These are phyloP conservation scores for Metrosideros polymorpha DNA, from an alignment of 441 rosid genomes.

Conservation along the genomic window DNA sequence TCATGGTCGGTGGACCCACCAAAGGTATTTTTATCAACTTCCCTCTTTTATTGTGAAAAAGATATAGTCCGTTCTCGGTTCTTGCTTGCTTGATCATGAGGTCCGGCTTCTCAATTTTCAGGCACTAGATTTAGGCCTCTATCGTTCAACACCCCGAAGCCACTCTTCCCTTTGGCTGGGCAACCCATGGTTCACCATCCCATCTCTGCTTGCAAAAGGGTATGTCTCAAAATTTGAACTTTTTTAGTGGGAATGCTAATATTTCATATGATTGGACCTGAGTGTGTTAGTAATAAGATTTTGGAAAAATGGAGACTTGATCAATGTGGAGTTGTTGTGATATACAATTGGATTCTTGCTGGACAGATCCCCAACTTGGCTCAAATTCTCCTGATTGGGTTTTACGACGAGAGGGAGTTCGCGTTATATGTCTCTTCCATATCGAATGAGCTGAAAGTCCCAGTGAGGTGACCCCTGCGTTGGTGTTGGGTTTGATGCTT, in stretches of 20 bases:
- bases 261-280: background rate
- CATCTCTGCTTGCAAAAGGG: constrained; percentile 89
- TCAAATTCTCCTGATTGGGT: constrained; percentile 73
- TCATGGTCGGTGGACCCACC: constrained; percentile 95
- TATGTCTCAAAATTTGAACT: constrained; percentile 5
- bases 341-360: background rate
- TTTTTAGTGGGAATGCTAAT: background rate
- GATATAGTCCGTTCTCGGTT: background rate
- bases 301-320: background rate
- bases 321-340: background rate
- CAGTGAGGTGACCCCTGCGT: constrained; percentile 48
- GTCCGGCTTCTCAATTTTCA: background rate
- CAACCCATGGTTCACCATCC: constrained; percentile 97
- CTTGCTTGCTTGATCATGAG: background rate
- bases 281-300: background rate
- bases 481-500: background rate
- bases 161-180: constrained; percentile 84
- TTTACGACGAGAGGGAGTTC: constrained; percentile 81
- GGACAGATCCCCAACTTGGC: constrained; percentile 39
- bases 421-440: constrained; percentile 76
- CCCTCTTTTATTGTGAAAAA: background rate
- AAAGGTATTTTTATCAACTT: constrained; percentile 37
- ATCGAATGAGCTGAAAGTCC: constrained; percentile 72
- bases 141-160: constrained; percentile 75
- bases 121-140: constrained; percentile 87